Percentiles rank a stretch among this genome's conserved stretches.
These are phyloP conservation scores for Teunomyces stri DNA, from an alignment of 805 yeast genomes.

Conservation along the genomic window DNA sequence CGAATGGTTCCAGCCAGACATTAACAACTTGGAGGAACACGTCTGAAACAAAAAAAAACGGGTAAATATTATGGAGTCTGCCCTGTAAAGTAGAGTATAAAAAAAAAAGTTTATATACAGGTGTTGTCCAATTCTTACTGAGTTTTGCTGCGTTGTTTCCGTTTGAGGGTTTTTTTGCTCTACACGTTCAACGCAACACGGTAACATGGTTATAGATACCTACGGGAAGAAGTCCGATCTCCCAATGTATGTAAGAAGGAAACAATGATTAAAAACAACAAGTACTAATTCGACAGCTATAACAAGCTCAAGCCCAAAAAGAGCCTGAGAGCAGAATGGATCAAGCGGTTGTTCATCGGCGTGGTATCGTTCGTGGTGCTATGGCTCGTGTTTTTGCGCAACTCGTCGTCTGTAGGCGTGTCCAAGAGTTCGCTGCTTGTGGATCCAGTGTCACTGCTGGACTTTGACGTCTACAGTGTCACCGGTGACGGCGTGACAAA, in stretches of 20 bases:
- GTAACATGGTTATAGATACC: conserved; percentile 23
- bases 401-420: not conserved
- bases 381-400: conserved; percentile 9
- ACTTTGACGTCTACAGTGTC: conserved; percentile 25
- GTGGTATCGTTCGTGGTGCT: conserved; percentile 6
- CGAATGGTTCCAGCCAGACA: conserved; percentile 71
- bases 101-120: not conserved
- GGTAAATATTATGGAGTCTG: too few species aligned
- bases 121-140: not conserved
- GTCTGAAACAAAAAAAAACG: conserved; percentile 16
- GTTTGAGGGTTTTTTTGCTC: conserved; percentile 1
- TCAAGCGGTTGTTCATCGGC: conserved; percentile 3
- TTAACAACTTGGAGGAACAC: conserved; percentile 35
- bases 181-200: conserved; percentile 1
- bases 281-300: conserved; percentile 11
- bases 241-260: conserved; percentile 36
- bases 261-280: not conserved
- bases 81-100: not conserved
- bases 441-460: conserved; percentile 4
- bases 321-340: not conserved
- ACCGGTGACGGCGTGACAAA: conserved; percentile 30
- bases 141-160: not conserved
- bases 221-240: conserved; percentile 47
- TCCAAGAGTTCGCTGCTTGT: not conserved
- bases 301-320: conserved; percentile 14